Conservation (phyloP, 192 early-diverging fungal genomes). For the Physocladia obscura region DNA sequence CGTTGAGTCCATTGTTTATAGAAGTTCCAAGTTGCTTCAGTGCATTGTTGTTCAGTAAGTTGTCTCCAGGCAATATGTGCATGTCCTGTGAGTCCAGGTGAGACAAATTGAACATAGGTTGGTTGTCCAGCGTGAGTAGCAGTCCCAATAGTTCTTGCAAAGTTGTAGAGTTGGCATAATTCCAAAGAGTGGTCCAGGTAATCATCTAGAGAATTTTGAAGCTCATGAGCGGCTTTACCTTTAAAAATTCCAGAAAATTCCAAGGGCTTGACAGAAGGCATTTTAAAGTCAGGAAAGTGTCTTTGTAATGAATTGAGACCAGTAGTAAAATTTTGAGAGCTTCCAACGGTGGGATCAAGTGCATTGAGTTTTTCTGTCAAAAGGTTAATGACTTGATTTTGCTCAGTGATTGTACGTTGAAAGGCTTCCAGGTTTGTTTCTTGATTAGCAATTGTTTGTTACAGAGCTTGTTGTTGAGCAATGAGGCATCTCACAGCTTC, state of each 20-base stretch:
- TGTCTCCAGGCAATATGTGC: neutral
- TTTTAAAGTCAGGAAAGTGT: neutral
- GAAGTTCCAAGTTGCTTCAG: neutral
- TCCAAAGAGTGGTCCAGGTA: neutral
- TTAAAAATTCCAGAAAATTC: neutral
- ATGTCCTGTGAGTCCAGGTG: neutral
- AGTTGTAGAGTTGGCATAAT: neutral
- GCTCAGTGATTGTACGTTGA: too few species aligned
- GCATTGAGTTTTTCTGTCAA: too few species aligned
- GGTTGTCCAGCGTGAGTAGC: neutral
- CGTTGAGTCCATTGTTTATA: neutral
- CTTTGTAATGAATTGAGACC: neutral
- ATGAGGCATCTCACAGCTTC: too few species aligned
- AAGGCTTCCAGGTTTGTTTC: too few species aligned
- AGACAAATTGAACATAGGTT: neutral
- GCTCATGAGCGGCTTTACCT: neutral
- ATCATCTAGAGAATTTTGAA: neutral
- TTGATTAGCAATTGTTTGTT: too few species aligned
- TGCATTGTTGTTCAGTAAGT: neutral
- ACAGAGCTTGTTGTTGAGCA: too few species aligned
- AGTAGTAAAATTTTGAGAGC: too few species aligned
- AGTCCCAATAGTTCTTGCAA: neutral
- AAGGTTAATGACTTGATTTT: too few species aligned
- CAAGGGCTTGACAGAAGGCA: neutral
- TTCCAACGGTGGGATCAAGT: too few species aligned